A percentile compares a stretch with the other conserved stretches of the same genome.
These are phyloP conservation scores for Polytrichum formosum DNA, from an alignment of 225 moss, liverwort and hornwort genomes.

Conservation along the genomic window DNA sequence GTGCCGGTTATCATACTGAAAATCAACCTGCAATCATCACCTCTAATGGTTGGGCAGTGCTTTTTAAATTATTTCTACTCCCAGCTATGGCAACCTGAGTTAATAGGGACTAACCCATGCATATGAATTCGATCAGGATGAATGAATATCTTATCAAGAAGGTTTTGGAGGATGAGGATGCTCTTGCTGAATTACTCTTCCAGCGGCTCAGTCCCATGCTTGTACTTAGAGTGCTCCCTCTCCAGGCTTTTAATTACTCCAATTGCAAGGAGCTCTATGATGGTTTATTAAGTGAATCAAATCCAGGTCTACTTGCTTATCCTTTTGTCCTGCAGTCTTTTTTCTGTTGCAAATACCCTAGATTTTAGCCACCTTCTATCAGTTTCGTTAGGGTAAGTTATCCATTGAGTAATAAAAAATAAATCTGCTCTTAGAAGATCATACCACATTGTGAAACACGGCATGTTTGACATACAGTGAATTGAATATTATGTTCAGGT, in stretches of 20 bases:
- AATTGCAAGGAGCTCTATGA: conserved; percentile 61
- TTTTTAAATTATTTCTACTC: too few relatives aligned
- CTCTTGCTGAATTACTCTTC: conserved; percentile 56
- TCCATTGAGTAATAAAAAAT: too few relatives aligned
- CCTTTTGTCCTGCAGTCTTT: not conserved
- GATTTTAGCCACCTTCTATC: too few relatives aligned
- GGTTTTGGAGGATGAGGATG: conserved; percentile 37
- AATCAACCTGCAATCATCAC: too few relatives aligned
- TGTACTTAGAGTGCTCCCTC: conserved; percentile 80
- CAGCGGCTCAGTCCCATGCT: conserved; percentile 92
- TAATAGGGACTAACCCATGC: too few relatives aligned
- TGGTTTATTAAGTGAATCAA: conserved; percentile 17
- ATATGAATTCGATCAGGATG: conserved; percentile 37
- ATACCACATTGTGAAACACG: too few relatives aligned
- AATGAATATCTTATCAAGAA: conserved; percentile 37
- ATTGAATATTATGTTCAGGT: conserved; percentile 1
- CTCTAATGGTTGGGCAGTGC: too few relatives aligned
- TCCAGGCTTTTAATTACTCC: conserved; percentile 54
- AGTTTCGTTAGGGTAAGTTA: too few relatives aligned
- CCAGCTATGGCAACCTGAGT: too few relatives aligned
- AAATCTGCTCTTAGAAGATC: too few relatives aligned
- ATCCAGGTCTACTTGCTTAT: conserved; percentile 35
- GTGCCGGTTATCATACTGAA: too few relatives aligned
- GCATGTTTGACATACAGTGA: too few relatives aligned
- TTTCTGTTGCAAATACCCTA: not conserved